phyloP scores from a whole-genome alignment of 140 eudicot species.

The Cichorium intybus region DNA sequence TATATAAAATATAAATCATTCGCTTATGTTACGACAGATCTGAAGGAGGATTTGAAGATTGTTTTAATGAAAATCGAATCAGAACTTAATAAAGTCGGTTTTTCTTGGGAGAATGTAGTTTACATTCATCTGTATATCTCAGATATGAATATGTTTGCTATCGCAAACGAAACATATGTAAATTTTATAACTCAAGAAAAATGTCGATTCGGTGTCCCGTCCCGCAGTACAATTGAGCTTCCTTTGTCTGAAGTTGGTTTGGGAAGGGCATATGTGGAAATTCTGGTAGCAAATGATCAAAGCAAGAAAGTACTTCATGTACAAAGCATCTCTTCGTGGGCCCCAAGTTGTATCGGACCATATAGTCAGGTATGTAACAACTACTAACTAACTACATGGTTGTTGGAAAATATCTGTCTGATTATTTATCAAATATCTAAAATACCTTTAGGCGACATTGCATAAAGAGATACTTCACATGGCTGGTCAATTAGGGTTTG shows the following conservation, averaged over 20 bases:
- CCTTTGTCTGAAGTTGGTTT: conserved; percentile 70
- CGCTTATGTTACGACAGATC: conserved; percentile 37
- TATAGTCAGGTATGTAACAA: conserved; percentile 99
- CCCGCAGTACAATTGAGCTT: conserved; percentile 86
- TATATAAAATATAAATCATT: not conserved
- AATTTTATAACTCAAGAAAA: conserved; percentile 82
- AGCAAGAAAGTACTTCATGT: conserved; percentile 87
- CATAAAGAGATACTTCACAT: conserved; percentile 74
- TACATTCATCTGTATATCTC: conserved; percentile 86
- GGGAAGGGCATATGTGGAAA: conserved; percentile 80
- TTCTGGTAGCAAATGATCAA: conserved; percentile 65
- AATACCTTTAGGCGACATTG: conserved; percentile 68
- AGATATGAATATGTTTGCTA: conserved; percentile 72
- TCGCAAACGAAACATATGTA: conserved; percentile 80
- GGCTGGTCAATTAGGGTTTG: conserved; percentile 99
- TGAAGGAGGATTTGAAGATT: conserved; percentile 59
- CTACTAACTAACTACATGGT: too few species aligned
- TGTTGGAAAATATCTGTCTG: too few species aligned
- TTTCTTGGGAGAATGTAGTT: conserved; percentile 84
- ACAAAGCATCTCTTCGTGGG: conserved; percentile 95
- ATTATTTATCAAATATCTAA: not conserved
- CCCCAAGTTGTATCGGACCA: conserved; percentile 98
- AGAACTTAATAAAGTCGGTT: conserved; percentile 44
- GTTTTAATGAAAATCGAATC: conserved; percentile 56
- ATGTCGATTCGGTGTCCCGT: conserved; percentile 91